Percentiles rank a stretch among this genome's conserved stretches.
phyloP scores from a whole-genome alignment of 2,329 filamentous ascomycete genomes.

The Knufia petricola region DNA sequence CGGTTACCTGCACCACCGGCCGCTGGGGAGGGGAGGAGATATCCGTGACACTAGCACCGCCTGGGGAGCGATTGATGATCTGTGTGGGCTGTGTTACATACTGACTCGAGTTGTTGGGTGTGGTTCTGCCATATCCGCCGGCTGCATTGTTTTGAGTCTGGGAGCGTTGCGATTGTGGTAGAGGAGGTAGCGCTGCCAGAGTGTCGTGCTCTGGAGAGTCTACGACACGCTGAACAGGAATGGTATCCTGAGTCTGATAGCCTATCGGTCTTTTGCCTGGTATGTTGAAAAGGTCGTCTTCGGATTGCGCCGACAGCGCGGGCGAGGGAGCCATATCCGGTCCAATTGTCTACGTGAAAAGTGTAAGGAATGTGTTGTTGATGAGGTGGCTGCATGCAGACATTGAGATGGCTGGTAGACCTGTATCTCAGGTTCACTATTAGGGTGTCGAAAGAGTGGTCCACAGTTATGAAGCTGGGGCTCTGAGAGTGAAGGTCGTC shows the following conservation, averaged over 20 bases:
- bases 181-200: constrained; percentile 10
- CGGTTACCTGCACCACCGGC: constrained; percentile 64
- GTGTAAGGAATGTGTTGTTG: neutral
- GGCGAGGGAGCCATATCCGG: neutral
- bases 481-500: neutral
- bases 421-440: neutral
- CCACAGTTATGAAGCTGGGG: neutral
- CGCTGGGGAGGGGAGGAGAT: constrained; percentile 25
- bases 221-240: constrained; percentile 14
- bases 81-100: constrained; percentile 52
- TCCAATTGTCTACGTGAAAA: neutral
- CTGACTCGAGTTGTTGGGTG: constrained; percentile 1
- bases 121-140: neutral
- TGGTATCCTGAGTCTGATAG: constrained; percentile 18
- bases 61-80: constrained; percentile 37
- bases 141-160: neutral
- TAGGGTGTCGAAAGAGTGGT: neutral
- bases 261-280: constrained; percentile 8
- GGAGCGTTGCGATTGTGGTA: constrained; percentile 4
- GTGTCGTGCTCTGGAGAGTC: constrained; percentile 4
- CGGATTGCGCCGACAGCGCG: constrained; percentile 11
- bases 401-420: neutral
- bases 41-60: constrained; percentile 4
- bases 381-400: neutral
- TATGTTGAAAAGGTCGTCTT: constrained; percentile 18